Percentiles rank a stretch among this genome's conserved stretches.
Evolutionary conservation across 2,329 filamentous ascomycete genomes (phyloP).

Genomic region (Sporothrix inflata): DNA sequence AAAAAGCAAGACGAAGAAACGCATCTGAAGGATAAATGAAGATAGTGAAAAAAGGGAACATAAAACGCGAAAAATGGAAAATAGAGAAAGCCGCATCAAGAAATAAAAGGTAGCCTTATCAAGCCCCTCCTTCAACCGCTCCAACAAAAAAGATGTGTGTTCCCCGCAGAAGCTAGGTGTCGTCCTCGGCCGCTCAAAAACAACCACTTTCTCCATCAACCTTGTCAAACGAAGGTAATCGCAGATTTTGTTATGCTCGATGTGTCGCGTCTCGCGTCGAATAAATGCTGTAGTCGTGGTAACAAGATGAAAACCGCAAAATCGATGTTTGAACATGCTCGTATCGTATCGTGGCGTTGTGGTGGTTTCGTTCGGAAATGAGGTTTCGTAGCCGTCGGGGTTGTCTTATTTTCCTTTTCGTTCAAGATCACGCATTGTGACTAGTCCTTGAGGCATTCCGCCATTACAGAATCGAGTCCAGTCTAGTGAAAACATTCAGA

Average conservation of each 20-base stretch:
- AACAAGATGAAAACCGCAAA: background rate
- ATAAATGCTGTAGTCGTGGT: background rate
- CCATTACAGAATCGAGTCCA: slow-evolving; percentile 85
- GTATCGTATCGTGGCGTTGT: background rate
- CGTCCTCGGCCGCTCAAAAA: too few relatives aligned
- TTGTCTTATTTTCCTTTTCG: background rate
- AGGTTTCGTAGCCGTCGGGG: background rate
- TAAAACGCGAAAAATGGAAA: background rate
- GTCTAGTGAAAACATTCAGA: slow-evolving; percentile 93
- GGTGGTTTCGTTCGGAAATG: background rate
- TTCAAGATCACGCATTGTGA: background rate
- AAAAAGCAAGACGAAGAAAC: slow-evolving; percentile 33
- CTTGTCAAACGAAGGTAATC: background rate
- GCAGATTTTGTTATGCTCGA: too few relatives aligned
- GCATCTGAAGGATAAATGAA: slow-evolving; percentile 61
- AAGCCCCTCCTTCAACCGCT: background rate
- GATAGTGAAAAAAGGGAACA: slow-evolving; percentile 49
- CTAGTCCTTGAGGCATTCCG: background rate
- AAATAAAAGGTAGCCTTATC: too few relatives aligned
- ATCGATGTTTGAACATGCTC: background rate
- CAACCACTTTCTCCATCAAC: background rate
- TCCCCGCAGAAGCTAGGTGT: background rate
- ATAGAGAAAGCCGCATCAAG: background rate
- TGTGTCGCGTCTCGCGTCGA: too few relatives aligned
- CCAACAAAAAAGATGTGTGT: background rate